Evolutionary conservation across 495 filamentous ascomycete genomes (phyloP), one percentile per base, ranked within the genome.

Genomic region (Talaromyces stipitatus): DNA sequence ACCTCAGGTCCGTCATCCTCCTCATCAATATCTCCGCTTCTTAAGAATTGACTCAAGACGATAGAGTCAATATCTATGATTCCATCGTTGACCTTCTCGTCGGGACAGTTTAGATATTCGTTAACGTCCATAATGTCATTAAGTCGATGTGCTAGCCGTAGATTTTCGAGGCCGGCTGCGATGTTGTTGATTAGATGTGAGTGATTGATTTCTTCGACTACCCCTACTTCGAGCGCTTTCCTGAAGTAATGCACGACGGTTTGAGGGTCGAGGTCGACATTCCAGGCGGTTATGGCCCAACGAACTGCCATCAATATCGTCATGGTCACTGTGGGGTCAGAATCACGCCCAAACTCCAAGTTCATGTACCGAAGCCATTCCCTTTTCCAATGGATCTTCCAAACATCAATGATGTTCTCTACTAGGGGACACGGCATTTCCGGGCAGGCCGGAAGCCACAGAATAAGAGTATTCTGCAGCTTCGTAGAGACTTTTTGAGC

Each of bases 341-440:
- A 32, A 18, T 30, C 51, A 47, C 26, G 7, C 12, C 55, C 55
- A 59, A 48, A 60, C 46, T 62, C 52, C 12, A 27, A 6, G 4
- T 60, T 28, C 43, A 62, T 60, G 36, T 56, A 64, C n/a, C 41
- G 50, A 33, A 73, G 24, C 61, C 61, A 73, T 3, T 62, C 52
- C 2, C 50, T 22, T 22, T 61, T 46, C 50, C 63, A 70, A 27
- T 65, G 56, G 5, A 45, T 57, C 53, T 73, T 72, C 47, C 62
- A 69, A 7, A 28, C 61, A 23, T 43, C 16, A 26, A 73, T 68
- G 50, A 72, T 66, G 6, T 65, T 68, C 54, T 72, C 62, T 30
- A 70, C 57, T 45, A 62, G 69, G 50, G 69, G 62, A 56, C 55
- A 67, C 23, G 51, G 52, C 10, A 50, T 57, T n/a, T 61, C 72